Evolutionary conservation across 805 yeast species (phyloP), one percentile per base, ranked within the genome.

Genomic region (Lipomyces kockii): DNA sequence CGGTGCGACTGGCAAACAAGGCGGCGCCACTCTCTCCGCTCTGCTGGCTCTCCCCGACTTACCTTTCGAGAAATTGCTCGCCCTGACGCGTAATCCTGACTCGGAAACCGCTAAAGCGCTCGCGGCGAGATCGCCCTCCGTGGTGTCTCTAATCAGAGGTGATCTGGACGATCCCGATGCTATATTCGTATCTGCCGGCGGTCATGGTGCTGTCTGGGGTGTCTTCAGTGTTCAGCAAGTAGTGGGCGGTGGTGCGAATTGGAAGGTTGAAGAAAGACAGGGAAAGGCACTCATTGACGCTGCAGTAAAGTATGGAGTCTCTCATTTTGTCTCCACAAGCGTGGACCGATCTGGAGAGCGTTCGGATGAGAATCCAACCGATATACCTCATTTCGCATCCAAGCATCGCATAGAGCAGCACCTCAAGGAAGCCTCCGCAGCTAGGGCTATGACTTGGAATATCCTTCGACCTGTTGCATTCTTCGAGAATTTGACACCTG

Each of bases 391-490:
- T n/a, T 60, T 60, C 39, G 29, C n/a, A 17, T 46, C 39, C 17
- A 60, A 60, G 43, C 46, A 60, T 17, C 49, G 29, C 51, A 60
- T 60, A 20, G 62, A 60, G 58, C 34, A 60, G 22, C 39, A 60
- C 12, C 51, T 60, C 59, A 51, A 46, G 9, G 62, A 43, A 20
- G 11, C 8, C 8, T 29, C 61, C 9, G n/a, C 32, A 12, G n/a
- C 22, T 14, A 22, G 25, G 8, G 8, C 8, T 22, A 60, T 60
- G 62, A 27, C 20, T n/a, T 60, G 62, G 62, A 43, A 46, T 32
- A 43, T 60, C n/a, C 35, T 60, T 20, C 62, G 62, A 17, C 62
- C 62, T 9, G 62, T 46, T 8, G 62, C 56, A 14, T 60, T 60
- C 35, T 17, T 49, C 17, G 57, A 60, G 12, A 46, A 60, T 14